Evolutionary conservation across 176 grass and related monocot genomes (phyloP).

Genomic region (Zoysia japonica): DNA sequence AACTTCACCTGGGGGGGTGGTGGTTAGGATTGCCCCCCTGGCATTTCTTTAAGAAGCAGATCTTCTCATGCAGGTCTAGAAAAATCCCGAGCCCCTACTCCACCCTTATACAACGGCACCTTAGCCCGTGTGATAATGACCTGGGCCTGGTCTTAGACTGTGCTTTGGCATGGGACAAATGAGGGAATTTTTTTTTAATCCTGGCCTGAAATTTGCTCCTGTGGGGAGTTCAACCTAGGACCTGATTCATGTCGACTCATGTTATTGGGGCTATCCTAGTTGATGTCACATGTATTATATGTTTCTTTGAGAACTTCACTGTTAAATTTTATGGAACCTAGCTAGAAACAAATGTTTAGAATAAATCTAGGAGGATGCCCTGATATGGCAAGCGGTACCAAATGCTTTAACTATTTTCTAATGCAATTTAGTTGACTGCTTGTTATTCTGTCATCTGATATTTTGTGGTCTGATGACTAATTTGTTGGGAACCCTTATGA

Average conservation of each 20-base stretch:
- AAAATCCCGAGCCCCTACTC: too few relatives aligned
- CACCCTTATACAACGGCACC: too few relatives aligned
- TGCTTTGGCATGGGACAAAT: too few relatives aligned
- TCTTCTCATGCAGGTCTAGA: too few relatives aligned
- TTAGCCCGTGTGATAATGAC: too few relatives aligned
- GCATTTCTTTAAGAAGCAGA: too few relatives aligned
- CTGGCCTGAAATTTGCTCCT: too few relatives aligned
- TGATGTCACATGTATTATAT: neutral
- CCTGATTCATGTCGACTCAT: neutral
- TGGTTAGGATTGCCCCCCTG: too few relatives aligned
- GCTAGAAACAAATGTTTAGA: neutral
- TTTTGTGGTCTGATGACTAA: constrained; percentile 16
- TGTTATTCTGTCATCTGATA: constrained; percentile 1
- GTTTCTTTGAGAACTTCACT: constrained; percentile 13
- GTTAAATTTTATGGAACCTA: neutral
- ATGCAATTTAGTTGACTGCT: neutral
- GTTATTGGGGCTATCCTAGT: neutral
- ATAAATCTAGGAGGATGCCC: neutral
- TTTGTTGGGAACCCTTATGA: constrained; percentile 22
- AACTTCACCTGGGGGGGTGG: too few relatives aligned
- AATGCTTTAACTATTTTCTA: neutral
- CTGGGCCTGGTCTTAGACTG: too few relatives aligned
- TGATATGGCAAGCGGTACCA: neutral
- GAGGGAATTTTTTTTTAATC: too few relatives aligned
- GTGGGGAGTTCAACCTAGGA: too few relatives aligned